A percentile compares a stretch with the other conserved stretches of the same genome.
These are phyloP conservation scores for Diaporthe velutina DNA, from an alignment of 2,329 filamentous ascomycete genomes.

Conservation along the genomic window DNA sequence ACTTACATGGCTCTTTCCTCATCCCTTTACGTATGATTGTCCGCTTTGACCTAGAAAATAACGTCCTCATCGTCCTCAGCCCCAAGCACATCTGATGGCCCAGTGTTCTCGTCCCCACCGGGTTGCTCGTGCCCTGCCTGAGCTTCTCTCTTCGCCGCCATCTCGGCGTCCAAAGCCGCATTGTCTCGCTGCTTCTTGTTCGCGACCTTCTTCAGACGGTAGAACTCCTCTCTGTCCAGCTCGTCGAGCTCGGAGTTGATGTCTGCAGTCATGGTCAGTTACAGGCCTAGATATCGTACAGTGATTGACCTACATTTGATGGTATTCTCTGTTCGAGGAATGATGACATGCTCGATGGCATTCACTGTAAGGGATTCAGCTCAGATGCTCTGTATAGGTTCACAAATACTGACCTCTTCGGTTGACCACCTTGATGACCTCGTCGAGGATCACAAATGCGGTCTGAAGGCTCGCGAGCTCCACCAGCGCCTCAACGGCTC, in stretches of 20 bases:
- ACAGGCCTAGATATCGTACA: neutral
- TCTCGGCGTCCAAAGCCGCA: conserved; percentile 78
- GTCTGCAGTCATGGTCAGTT: conserved; percentile 61
- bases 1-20: conserved; percentile 32
- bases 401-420: conserved; percentile 76
- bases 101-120: conserved; percentile 53
- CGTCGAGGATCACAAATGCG: conserved; percentile 96
- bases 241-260: conserved; percentile 99
- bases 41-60: conserved; percentile 74
- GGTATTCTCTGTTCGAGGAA: conserved; percentile 98
- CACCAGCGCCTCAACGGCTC: conserved; percentile 95
- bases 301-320: conserved; percentile 81
- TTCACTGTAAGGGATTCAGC: conserved; percentile 74
- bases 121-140: conserved; percentile 55
- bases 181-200: conserved; percentile 86
- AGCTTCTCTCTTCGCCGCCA: conserved; percentile 78
- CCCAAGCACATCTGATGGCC: conserved; percentile 75
- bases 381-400: conserved; percentile 39
- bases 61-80: conserved; percentile 86
- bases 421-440: conserved; percentile 99
- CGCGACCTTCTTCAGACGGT: conserved; percentile 94
- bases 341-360: conserved; percentile 96
- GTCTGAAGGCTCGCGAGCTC: conserved; percentile 97
- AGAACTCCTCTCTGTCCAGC: conserved; percentile 97
- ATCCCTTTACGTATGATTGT: conserved; percentile 20